A percentile compares a stretch with the other conserved stretches of the same genome.
phyloP scores from a whole-genome alignment of 345 rosid species.

The Eucalyptus urophylla region DNA sequence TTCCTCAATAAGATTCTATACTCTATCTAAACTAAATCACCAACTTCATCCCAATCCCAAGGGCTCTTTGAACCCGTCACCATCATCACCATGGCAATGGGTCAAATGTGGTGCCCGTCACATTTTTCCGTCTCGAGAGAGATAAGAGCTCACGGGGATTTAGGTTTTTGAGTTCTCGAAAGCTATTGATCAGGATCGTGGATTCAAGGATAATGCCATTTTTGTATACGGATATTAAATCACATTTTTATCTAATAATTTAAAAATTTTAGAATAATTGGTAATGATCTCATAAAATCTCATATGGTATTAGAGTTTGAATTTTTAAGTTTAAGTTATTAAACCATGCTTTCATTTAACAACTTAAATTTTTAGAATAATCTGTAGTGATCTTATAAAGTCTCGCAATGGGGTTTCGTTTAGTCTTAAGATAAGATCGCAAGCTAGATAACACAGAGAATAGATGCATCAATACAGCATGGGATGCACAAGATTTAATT shows the following conservation, averaged over 20 bases:
- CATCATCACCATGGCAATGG: not conserved
- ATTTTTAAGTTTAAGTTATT: accelerated
- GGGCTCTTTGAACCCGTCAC: not conserved
- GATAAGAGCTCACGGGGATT: not conserved
- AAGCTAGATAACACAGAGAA: accelerated
- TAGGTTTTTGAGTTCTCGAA: accelerated
- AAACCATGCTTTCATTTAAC: accelerated
- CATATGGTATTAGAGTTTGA: accelerated
- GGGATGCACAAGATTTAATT: not conserved
- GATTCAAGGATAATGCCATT: not conserved
- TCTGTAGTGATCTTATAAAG: accelerated
- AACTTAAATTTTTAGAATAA: accelerated
- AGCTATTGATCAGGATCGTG: accelerated
- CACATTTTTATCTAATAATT: accelerated
- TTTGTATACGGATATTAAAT: not conserved
- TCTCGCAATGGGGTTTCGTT: accelerated
- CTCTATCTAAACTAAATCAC: not conserved
- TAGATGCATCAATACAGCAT: not conserved
- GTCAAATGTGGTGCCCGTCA: not conserved
- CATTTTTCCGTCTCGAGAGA: not conserved
- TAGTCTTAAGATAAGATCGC: not conserved
- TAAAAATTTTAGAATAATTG: accelerated
- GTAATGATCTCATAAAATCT: accelerated
- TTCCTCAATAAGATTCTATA: not conserved
- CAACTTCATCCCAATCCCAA: not conserved